Evolutionary conservation across 345 rosid species (phyloP), one percentile per base, ranked within the genome.

Genomic region (Pseudoturritis turrita): DNA sequence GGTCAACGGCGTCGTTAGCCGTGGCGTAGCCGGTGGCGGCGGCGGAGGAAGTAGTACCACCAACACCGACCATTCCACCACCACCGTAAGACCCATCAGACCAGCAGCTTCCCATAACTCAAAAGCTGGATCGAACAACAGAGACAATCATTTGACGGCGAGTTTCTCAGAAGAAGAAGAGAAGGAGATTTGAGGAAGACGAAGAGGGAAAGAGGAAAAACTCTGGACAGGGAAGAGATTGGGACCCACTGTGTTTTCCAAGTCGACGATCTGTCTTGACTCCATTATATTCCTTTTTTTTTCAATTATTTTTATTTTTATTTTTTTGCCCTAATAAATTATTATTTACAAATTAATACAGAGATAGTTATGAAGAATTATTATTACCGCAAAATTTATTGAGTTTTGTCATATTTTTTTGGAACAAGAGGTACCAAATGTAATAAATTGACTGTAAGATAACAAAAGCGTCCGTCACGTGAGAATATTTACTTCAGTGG

Each of bases 91-190:
- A 40, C 56, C 72, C 87, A 50, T 80, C 92, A 23, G 98, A 94
- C 86, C 78, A 89, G 80, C 98, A 94, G 64, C 90, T 90, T 56
- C 98, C 98, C 98, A 89, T 89, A 0, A 7, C 23, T 41, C 37
- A 68, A 7, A 43, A 49, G 25, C 17, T 71, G 68, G 61, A 71
- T 39, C 60, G 17, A 60, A 18, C 10, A 37, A 31, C 6, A 46
- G 72, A 66, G 51, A 25, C 10, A 17, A 39, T 0, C 62, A 74
- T 72, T 54, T n/a, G 60, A 65, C 60, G 65, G 64, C 51, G 72
- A 66, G 65, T 10, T 10, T 17, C 40, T 1, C 31, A 49, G 40
- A 37, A 31, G 55, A 52, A 45, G 40, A 6, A 35, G 19, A 63
- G 15, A 61, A 61, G 57, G 61, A 64, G 71, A 72, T 53, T 43